Base-by-base conservation (phyloP, 805 yeast genomes). In the Sugiyamaella lignohabitans region DNA sequence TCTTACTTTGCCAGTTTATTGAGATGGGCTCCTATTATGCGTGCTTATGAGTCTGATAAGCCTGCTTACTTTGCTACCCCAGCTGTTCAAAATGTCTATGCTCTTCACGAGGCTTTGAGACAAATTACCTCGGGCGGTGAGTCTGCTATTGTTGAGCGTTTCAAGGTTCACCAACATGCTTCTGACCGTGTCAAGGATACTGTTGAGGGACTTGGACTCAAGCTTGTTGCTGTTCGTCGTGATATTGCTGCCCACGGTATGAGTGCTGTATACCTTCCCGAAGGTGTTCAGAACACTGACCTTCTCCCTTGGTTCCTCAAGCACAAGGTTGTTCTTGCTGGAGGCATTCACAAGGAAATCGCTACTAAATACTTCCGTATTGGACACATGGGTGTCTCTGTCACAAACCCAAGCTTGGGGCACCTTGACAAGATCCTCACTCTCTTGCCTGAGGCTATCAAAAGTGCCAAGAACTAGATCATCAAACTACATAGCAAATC, bases 11-110 rank as follows among this genome's bases (percentile, higher is more conserved):
- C 88, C 39, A 80, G 84, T 38, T 70, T 91, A 60, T 74, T 80
- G 61, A 80, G 79, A 69, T 89, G 98, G 98, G 66, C 80, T 41
- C 96, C 97, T 36, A 76, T 89, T 61, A 80, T 89, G 88, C 69
- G 76, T 62, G 85, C 87, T 38, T 87, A 87, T 69, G 97, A 89
- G 71, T 64, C 76, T 42, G 89, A 89, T 41, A 72, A 75, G 53
- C 79, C 75, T 16, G 85, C 89, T 5, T 93, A 89, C 71, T 91
- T 87, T 62, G 96, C 96, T n/a, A 91, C 97, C 5, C 97, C 96
- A n/a, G 84, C 97, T 0, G 83, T 86, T 40, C 96, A 87, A 69
- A 75, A 84, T 51, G 71, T 91, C 51, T 84, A 84, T 60, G 89
- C 96, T 14, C 74, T 87, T 58, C 79, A 79, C 63, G 84, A 76